Percentiles rank a stretch among this genome's conserved stretches.
These are phyloP conservation scores for Suillus hirtellus DNA, from an alignment of 768 basidiomycete species.

Conservation along the genomic window DNA sequence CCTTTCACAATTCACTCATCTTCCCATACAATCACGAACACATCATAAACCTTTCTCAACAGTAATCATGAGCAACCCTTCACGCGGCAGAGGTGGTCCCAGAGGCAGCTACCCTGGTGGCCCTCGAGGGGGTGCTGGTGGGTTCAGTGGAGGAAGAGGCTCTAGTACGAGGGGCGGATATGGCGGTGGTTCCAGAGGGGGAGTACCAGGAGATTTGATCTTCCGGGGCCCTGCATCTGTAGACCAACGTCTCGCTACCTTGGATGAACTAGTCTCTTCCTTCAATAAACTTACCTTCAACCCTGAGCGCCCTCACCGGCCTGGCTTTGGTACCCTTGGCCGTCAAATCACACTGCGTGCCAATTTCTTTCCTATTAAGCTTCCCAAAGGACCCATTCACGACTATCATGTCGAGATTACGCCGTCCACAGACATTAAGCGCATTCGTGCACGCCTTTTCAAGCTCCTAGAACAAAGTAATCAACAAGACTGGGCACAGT, in stretches of 20 bases:
- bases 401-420: constrained; percentile 46
- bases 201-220: constrained; percentile 27
- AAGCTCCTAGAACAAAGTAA: constrained; percentile 41
- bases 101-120: constrained; percentile 12
- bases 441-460: constrained; percentile 43
- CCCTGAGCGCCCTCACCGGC: constrained; percentile 44
- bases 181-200: constrained; percentile 29
- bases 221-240: constrained; percentile 34
- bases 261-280: constrained; percentile 28
- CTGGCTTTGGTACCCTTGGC: constrained; percentile 45
- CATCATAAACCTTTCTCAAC: neutral
- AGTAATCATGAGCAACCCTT: constrained; percentile 3
- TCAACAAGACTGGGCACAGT: constrained; percentile 38
- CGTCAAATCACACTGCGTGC: constrained; percentile 42
- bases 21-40: neutral
- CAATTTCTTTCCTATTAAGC: constrained; percentile 49
- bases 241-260: constrained; percentile 33
- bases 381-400: constrained; percentile 40
- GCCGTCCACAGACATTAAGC: constrained; percentile 37
- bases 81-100: constrained; percentile 17
- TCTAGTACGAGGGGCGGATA: constrained; percentile 23
- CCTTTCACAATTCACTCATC: no score
- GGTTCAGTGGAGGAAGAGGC: constrained; percentile 18
- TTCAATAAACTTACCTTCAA: constrained; percentile 33
- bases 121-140: constrained; percentile 9